Conservation (phyloP, 495 filamentous ascomycete species). For the Podospora anserina region DNA sequence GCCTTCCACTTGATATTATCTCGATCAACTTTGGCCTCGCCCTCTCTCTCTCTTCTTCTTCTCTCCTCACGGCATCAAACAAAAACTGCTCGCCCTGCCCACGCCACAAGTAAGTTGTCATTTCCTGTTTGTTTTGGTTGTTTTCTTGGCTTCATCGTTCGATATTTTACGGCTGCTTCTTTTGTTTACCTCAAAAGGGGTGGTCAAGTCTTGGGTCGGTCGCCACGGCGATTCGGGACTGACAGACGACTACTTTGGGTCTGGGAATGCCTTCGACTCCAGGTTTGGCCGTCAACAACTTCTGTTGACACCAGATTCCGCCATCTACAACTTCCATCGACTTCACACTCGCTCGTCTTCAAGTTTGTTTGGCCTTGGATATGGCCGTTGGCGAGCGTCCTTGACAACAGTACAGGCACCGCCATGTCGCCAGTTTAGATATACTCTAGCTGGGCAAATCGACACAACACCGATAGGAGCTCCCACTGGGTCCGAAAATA, state of each 20-base stretch:
- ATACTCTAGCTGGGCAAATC: conserved; percentile 59
- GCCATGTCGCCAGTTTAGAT: conserved; percentile 28
- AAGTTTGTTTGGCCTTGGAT: too few relatives aligned
- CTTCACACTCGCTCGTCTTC: too few relatives aligned
- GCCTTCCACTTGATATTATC: not conserved
- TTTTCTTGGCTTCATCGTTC: not conserved
- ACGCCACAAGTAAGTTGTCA: not conserved
- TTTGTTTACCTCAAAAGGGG: not conserved
- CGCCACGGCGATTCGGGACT: too few relatives aligned
- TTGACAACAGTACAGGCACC: too few relatives aligned
- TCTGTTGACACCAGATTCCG: too few relatives aligned
- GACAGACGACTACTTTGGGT: too few relatives aligned
- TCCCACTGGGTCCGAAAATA: conserved; percentile 46
- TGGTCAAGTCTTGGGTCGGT: not conserved
- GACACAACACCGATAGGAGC: conserved; percentile 54
- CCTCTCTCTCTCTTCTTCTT: not conserved
- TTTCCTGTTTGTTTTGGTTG: not conserved
- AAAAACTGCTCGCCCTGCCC: not conserved
- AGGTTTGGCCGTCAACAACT: too few relatives aligned
- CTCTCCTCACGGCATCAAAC: not conserved
- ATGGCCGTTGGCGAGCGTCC: too few relatives aligned
- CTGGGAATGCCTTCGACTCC: too few relatives aligned
- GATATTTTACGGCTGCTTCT: not conserved
- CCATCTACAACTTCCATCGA: too few relatives aligned
- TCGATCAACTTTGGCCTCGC: not conserved